Base-by-base conservation (phyloP, 805 yeast species). In the Yarrowia sp. region DNA sequence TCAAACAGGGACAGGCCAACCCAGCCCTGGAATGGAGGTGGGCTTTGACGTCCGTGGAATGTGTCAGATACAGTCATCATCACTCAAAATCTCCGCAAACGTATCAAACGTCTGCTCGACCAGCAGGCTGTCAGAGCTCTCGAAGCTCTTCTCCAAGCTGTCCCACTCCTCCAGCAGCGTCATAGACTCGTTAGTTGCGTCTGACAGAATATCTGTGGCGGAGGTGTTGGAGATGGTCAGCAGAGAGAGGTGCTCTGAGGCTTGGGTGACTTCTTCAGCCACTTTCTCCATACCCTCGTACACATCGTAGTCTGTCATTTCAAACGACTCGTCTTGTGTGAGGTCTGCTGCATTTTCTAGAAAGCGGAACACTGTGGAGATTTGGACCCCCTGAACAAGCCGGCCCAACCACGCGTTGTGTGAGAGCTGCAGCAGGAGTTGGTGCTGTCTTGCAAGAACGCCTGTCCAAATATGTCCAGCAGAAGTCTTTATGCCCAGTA, bases 261-360 rank as follows among this genome's bases (percentile, higher is more conserved):
- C 21, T 14, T 19, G 24, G 7, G 24, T 2, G 24, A 29, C 8
- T 2, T 44, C 24, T 9, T 44, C 6, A 4, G 29, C n/a, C 7
- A 3, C 4, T 12, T 47, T 19, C 24, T 29, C 9, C 9, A 7
- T 7, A 19, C 5, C 38, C 19, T 14, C 13, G 21, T n/a, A 22
- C 7, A 9, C 53, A 1, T 12, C 47, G 14, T 42, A 42, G 25
- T 47, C 39, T 2, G 56, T 47, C 56, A 47, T 21, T 10, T 47
- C 56, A 22, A 47, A 47, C 4, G 56, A 47, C 31, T 47, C 56
- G 8, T 47, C 56, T 22, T 47, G 39, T 2, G 41, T 47, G 6
- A 47, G 31, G 9, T 32, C 56, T 12, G 13, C 7, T 12, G 32
- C 39, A 19, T 32, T 19, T 32, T 47, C 39, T 4, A 47, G 9